Evolutionary conservation across 306 rosid species (phyloP), one percentile per base, ranked within the genome.

Genomic region (Datisca glomerata): DNA sequence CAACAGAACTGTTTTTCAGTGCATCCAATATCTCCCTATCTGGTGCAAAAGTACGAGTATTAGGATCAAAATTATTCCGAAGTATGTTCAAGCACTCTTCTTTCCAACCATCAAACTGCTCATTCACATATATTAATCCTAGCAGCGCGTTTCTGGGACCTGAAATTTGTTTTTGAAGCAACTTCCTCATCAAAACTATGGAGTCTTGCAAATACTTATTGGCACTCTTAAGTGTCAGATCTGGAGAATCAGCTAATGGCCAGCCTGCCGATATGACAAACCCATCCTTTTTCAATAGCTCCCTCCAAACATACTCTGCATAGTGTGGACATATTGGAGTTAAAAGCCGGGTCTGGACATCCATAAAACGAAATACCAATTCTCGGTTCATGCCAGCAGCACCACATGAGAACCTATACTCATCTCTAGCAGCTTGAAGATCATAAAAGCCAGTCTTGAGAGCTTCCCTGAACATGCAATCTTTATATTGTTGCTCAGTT

Each of bases 261-360:
- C 92, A 86, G 32, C 96, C 96, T 24, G 94, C 94, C 29, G 61
- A 78, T 51, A 86, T 63, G 38, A 63, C 86, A 73, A 86, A 86
- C 15, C 94, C 94, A 34, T 81, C 80, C 68, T 66, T 81, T 73
- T 68, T 81, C 71, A 86, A 59, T 59, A 78, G 59, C 47, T 68
- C 83, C 63, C 81, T 75, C 96, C 96, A 86, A 33, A 81, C 67
- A 59, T 70, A 71, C 54, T 86, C 96, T 7, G 81, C 83, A 71
- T 86, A 86, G 58, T 86, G 96, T 0, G 96, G 96, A 57, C 96
- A 86, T 21, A 86, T 78, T 45, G 96, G 96, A 60, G 84, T 72
- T 18, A 86, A 32, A 34, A 86, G 84, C 36, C 96, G 84, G 4
- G 96, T 86, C 62, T 86, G 96, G 59, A 78, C 92, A 61, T 86